These are phyloP conservation scores for Pyrenula massariospora DNA, from an alignment of 495 filamentous ascomycete species.

Conservation along the genomic window DNA sequence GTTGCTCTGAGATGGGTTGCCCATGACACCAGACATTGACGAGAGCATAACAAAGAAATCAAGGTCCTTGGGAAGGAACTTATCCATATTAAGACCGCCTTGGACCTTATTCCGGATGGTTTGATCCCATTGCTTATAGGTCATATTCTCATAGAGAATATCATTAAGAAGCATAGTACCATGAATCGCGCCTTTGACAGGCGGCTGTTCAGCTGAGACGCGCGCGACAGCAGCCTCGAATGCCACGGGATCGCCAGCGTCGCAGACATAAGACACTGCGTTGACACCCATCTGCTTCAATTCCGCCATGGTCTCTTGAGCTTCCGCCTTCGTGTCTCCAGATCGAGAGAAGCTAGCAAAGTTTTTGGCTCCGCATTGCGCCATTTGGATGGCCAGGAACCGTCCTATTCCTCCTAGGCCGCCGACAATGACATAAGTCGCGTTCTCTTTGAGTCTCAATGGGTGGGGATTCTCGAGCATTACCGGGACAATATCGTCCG, in stretches of 20 bases:
- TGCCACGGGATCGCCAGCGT: constrained; percentile 19
- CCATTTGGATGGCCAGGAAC: constrained; percentile 41
- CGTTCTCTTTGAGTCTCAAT: constrained; percentile 11
- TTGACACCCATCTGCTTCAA: constrained; percentile 1
- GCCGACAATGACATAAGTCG: constrained; percentile 42
- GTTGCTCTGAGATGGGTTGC: constrained; percentile 29
- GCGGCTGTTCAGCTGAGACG: constrained; percentile 8
- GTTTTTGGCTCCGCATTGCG: constrained; percentile 34
- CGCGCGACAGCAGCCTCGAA: constrained; percentile 1
- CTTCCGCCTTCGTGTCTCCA: constrained; percentile 8
- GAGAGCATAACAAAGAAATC: constrained; percentile 43
- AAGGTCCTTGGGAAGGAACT: constrained; percentile 12
- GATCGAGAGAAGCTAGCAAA: constrained; percentile 41
- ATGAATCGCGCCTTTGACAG: constrained; percentile 44
- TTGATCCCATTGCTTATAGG: constrained; percentile 30
- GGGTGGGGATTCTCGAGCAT: background rate
- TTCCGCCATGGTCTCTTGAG: constrained; percentile 1
- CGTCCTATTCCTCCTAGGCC: constrained; percentile 47
- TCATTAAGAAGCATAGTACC: constrained; percentile 30
- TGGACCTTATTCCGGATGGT: constrained; percentile 26
- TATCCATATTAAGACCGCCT: constrained; percentile 27
- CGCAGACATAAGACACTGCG: constrained; percentile 19
- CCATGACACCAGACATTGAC: constrained; percentile 28
- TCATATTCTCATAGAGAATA: constrained; percentile 44
- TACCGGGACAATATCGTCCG: constrained; percentile 12